Evolutionary conservation across 140 eudicot species (phyloP), one percentile per base, ranked within the genome.

Genomic region (Anethum foeniculum): DNA sequence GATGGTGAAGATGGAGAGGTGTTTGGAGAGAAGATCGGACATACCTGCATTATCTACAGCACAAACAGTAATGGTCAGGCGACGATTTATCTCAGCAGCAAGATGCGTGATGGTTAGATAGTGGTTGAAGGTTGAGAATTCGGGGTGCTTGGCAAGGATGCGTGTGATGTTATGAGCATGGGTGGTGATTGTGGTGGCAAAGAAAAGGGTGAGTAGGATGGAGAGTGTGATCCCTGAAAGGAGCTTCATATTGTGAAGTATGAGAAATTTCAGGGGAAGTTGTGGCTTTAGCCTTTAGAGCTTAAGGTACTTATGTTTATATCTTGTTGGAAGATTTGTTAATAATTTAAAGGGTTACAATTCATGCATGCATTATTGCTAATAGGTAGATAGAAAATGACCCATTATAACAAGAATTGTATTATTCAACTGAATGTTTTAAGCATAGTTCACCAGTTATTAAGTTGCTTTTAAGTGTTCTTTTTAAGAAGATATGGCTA

Each of bases 61-160:
- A 77, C 92, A 86, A 1, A 92, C 97, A 83, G 98, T 92, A 83
- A 94, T 94, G 18, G 98, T 90, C 64, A 86, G 82, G 1, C 96
- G 96, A 82, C 77, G 78, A 78, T 94, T 94, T 52, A 94, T 94
- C 36, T 94, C 98, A 46, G 88, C 86, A 76, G 98, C 97, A 46
- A 94, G 98, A 74, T 90, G 94, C 18, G 98, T 92, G 47, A 80
- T 49, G 47, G 96, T 87, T 48, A 94, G 91, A 88, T 94, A 94
- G 54, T 91, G 98, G 84, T 87, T 94, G 88, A 94, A 94, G 25
- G 96, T 86, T 14, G 98, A 90, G 84, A 94, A 91, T 49, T 90
- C 91, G 3, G 98, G 97, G 85, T 76, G 78, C 62, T 87, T 81
- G 1, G 84, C 89, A 4, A 94, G 89, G 38, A 94, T 91, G 81